Conservation (phyloP, 805 yeast genomes). For the Suhomyces sp. region DNA sequence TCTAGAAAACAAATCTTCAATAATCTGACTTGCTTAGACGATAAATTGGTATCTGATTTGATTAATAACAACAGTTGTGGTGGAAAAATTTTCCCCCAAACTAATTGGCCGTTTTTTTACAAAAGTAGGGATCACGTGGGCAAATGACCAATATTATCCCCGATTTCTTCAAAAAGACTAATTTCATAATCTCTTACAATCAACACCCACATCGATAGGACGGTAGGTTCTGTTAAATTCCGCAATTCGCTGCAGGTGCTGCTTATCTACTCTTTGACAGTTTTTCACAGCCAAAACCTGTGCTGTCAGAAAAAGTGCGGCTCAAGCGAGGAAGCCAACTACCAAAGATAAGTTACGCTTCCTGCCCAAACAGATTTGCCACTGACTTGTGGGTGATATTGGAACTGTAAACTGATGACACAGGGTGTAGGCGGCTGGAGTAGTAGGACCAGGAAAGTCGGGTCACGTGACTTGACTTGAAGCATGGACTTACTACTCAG, state of each 20-base stretch:
- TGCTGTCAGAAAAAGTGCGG: constrained; percentile 1
- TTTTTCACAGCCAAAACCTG: constrained; percentile 1
- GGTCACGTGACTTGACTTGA: neutral
- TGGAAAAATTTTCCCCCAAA: neutral
- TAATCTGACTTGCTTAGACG: neutral
- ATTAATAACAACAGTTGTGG: neutral
- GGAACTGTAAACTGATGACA: neutral
- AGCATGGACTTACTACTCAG: too few species aligned
- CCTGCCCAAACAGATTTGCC: neutral
- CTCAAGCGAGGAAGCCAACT: neutral
- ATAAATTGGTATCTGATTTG: neutral
- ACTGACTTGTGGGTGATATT: neutral
- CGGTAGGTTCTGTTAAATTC: neutral
- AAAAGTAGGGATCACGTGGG: neutral
- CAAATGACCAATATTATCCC: neutral
- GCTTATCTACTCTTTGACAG: neutral
- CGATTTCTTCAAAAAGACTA: neutral
- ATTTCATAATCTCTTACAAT: neutral
- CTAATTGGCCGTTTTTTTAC: neutral
- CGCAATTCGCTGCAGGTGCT: neutral
- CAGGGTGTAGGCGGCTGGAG: neutral
- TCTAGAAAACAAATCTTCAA: neutral
- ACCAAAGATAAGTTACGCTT: neutral
- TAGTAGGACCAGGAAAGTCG: neutral
- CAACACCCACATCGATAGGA: neutral